Conservation (phyloP, 257 asterid species). For the Haberlea rhodopensis region DNA sequence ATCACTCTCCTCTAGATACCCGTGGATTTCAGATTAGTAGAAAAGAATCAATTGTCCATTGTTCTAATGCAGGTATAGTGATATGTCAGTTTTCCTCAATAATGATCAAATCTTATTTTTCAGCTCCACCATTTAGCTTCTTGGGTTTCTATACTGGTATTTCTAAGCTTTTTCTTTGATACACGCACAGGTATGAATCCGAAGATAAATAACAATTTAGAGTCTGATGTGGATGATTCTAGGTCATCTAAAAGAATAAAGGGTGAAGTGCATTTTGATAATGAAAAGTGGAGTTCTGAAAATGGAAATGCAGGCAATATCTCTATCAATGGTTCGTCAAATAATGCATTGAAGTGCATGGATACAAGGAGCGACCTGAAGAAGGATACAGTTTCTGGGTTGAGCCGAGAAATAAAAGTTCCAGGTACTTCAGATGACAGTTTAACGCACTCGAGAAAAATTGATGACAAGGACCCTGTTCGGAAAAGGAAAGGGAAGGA, state of each 20-base stretch:
- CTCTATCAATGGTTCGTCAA: slow-evolving; percentile 47
- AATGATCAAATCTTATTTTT: slow-evolving; percentile 17
- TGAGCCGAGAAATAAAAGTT: slow-evolving; percentile 36
- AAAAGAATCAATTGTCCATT: slow-evolving; percentile 41
- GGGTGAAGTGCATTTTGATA: slow-evolving; percentile 45
- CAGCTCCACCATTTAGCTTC: slow-evolving; percentile 21
- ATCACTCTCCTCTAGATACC: slow-evolving; percentile 46
- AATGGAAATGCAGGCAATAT: slow-evolving; percentile 51
- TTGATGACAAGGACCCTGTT: slow-evolving; percentile 41
- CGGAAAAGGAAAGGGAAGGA: slow-evolving; percentile 64
- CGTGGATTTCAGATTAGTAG: slow-evolving; percentile 45
- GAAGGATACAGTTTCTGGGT: slow-evolving; percentile 31
- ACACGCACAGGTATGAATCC: slow-evolving; percentile 43
- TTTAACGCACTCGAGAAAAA: slow-evolving; percentile 36
- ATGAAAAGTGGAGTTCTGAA: slow-evolving; percentile 56
- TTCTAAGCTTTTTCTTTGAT: slow-evolving; percentile 12
- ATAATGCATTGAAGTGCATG: slow-evolving; percentile 37
- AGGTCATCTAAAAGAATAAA: slow-evolving; percentile 67
- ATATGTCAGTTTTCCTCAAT: no score
- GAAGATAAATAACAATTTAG: slow-evolving; percentile 57
- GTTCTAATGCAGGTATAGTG: slow-evolving; percentile 58
- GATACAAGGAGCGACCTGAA: slow-evolving; percentile 41
- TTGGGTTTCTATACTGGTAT: slow-evolving; percentile 14
- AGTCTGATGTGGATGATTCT: slow-evolving; percentile 50
- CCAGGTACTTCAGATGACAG: slow-evolving; percentile 45